Conservation (phyloP, 345 rosid genomes). For the Syzygium aromaticum region DNA sequence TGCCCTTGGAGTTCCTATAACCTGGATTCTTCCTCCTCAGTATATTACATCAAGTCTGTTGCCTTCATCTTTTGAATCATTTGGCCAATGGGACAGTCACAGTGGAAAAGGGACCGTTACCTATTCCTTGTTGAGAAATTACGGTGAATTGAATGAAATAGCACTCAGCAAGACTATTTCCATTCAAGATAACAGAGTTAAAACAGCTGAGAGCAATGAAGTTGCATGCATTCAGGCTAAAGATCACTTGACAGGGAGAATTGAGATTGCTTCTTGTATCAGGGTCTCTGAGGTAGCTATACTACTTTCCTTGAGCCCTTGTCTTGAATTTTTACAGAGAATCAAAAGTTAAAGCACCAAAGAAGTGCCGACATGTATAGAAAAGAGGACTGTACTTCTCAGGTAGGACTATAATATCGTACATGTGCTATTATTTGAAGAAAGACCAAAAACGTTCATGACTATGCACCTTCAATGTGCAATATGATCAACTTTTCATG, state of each 20-base stretch:
- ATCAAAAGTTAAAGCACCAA: background rate
- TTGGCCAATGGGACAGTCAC: conserved; percentile 45
- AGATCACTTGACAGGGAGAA: conserved; percentile 69
- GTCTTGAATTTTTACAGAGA: background rate
- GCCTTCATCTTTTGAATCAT: conserved; percentile 43
- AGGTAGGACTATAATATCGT: background rate
- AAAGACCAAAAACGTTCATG: background rate
- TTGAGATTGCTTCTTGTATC: conserved; percentile 83
- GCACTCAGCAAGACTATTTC: conserved; percentile 37
- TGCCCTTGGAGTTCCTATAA: conserved; percentile 71
- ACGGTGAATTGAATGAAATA: conserved; percentile 36
- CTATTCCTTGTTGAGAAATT: conserved; percentile 61
- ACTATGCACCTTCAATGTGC: background rate
- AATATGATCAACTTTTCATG: background rate
- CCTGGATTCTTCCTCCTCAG: conserved; percentile 89
- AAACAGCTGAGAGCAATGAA: conserved; percentile 55
- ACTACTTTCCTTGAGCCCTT: background rate
- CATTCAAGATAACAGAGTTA: conserved; percentile 54
- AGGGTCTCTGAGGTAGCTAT: conserved; percentile 76
- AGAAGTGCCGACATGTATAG: background rate
- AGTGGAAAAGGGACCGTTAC: conserved; percentile 46
- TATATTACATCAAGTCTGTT: conserved; percentile 65
- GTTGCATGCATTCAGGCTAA: conserved; percentile 87
- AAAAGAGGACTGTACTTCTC: background rate
- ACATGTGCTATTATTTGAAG: background rate